These are phyloP conservation scores for Xylaria hypoxylon DNA, from an alignment of 2,329 filamentous ascomycete species.

Conservation along the genomic window DNA sequence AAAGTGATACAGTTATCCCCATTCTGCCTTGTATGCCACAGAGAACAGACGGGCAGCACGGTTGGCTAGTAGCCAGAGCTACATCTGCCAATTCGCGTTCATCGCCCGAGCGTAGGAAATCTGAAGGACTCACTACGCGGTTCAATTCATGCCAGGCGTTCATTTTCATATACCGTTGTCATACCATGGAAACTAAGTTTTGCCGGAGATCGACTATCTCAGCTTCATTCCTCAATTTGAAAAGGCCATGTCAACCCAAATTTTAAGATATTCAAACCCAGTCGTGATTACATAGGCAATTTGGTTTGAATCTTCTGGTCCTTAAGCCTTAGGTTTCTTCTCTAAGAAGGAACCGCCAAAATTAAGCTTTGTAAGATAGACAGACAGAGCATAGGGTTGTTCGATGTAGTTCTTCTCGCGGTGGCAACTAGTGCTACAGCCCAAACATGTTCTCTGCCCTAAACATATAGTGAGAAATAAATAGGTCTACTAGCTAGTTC, in stretches of 20 bases:
- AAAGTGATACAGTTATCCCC: too few relatives aligned
- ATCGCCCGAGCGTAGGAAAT: too few relatives aligned
- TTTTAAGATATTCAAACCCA: slow-evolving; percentile 1
- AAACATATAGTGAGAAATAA: slow-evolving; percentile 67
- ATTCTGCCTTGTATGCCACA: too few relatives aligned
- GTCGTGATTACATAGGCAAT: background rate
- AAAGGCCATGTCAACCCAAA: background rate
- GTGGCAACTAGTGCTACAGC: slow-evolving; percentile 39
- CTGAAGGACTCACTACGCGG: too few relatives aligned
- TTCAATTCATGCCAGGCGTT: too few relatives aligned
- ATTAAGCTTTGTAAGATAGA: background rate
- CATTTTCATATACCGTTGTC: slow-evolving; percentile 9
- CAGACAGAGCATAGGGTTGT: slow-evolving; percentile 10
- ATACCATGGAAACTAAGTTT: slow-evolving; percentile 9
- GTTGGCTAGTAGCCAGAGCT: too few relatives aligned
- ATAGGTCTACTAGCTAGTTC: slow-evolving; percentile 63
- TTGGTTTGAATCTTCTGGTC: background rate
- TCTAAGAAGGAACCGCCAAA: background rate
- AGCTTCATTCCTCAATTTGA: background rate
- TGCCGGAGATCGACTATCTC: background rate
- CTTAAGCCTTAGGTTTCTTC: background rate
- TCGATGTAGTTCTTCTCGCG: slow-evolving; percentile 36
- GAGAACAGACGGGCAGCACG: too few relatives aligned
- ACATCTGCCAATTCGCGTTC: too few relatives aligned
- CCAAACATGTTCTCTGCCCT: slow-evolving; percentile 57